Conservation (phyloP, 2,329 filamentous ascomycete species). For the Pseudogymnoascus sp. region DNA sequence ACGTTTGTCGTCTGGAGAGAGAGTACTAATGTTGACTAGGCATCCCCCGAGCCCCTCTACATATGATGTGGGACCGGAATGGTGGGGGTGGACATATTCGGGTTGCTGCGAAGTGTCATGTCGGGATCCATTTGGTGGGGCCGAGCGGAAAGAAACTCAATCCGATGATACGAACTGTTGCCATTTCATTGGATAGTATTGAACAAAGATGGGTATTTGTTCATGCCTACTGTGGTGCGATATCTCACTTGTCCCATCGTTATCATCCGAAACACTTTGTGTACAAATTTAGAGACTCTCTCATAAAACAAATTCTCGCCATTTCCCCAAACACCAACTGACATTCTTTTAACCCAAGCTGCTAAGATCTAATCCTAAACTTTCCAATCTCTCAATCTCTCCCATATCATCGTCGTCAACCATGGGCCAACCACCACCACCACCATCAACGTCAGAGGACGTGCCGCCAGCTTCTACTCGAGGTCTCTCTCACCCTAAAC, state of each 20-base stretch:
- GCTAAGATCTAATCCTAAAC: not conserved
- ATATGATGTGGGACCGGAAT: not conserved
- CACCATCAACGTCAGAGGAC: not conserved
- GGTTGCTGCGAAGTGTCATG: not conserved
- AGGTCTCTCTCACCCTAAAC: constrained; percentile 4
- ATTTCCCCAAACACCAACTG: not conserved
- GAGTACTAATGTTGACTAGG: not conserved
- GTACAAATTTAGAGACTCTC: not conserved
- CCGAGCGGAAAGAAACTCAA: not conserved
- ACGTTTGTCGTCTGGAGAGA: not conserved
- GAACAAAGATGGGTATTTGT: not conserved
- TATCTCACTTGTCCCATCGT: not conserved
- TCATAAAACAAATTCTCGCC: not conserved
- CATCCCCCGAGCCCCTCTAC: not conserved
- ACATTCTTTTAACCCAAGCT: not conserved
- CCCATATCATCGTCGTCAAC: not conserved
- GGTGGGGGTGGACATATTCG: not conserved
- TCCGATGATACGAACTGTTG: not conserved
- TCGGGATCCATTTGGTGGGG: not conserved
- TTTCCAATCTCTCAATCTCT: not conserved
- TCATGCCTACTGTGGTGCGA: not conserved
- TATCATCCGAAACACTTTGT: not conserved
- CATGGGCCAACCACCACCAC: not conserved
- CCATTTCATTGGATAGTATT: not conserved
- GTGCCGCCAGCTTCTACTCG: not conserved